phyloP scores from a whole-genome alignment of 179 eudicot genomes.

The Silene coronaria region DNA sequence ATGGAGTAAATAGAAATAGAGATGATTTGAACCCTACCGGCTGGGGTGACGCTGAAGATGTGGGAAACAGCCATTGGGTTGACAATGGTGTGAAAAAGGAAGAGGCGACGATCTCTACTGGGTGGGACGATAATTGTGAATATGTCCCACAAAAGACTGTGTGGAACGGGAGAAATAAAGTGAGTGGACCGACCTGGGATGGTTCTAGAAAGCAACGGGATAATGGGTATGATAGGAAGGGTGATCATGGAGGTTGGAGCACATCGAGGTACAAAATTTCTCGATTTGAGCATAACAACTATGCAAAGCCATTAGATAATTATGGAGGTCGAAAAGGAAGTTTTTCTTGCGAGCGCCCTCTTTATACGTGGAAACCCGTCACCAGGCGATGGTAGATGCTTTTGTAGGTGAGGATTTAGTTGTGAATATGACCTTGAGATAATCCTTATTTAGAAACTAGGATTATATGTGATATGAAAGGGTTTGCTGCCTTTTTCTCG shows the following conservation, averaged over 20 bases:
- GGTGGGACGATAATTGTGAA: conserved; percentile 13
- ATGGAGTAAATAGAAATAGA: background rate
- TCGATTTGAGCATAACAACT: conserved; percentile 10
- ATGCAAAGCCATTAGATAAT: conserved; percentile 7
- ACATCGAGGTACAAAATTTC: conserved; percentile 28
- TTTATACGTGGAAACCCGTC: conserved; percentile 23
- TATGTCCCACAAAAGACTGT: background rate
- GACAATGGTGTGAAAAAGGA: conserved; percentile 1
- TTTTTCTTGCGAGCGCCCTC: conserved; percentile 19
- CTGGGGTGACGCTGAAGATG: conserved; percentile 1
- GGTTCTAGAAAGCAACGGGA: conserved; percentile 1
- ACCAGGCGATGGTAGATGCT: conserved; percentile 26
- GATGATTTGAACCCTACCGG: background rate
- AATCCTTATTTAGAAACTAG: conserved; percentile 5
- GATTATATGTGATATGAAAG: background rate
- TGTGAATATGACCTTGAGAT: conserved; percentile 15
- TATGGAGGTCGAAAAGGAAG: conserved; percentile 20
- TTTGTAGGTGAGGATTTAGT: conserved; percentile 20
- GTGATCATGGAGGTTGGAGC: conserved; percentile 14
- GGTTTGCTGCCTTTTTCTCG: background rate
- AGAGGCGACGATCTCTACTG: background rate
- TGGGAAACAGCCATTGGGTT: conserved; percentile 6
- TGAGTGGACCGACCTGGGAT: conserved; percentile 12
- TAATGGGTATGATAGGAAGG: conserved; percentile 15
- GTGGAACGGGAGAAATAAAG: background rate